These are phyloP conservation scores for Toxicodendron radicans DNA, from an alignment of 345 rosid genomes.

Conservation along the genomic window DNA sequence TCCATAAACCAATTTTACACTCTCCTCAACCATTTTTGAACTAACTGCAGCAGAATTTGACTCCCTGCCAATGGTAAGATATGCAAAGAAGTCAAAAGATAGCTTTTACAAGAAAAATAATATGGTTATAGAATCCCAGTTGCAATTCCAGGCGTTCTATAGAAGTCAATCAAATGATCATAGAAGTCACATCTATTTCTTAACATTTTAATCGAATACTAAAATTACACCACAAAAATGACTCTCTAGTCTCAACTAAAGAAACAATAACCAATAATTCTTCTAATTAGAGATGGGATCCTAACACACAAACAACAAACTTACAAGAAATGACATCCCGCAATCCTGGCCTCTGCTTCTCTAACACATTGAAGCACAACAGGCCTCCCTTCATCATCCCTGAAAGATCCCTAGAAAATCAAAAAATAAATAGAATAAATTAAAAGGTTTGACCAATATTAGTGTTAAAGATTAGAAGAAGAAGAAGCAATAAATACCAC, in stretches of 20 bases:
- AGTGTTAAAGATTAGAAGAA: neutral
- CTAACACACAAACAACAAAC: constrained; percentile 10
- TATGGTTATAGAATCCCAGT: too few species aligned
- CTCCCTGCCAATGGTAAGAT: too few species aligned
- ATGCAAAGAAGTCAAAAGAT: too few species aligned
- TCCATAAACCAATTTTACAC: constrained; percentile 54
- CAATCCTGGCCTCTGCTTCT: constrained; percentile 50
- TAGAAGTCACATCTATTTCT: too few species aligned
- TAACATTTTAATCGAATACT: too few species aligned
- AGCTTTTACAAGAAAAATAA: too few species aligned
- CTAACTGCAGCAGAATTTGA: constrained; percentile 38
- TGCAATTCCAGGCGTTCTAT: too few species aligned
- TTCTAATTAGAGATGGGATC: neutral
- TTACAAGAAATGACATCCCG: constrained; percentile 46
- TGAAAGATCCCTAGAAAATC: constrained; percentile 53
- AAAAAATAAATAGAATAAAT: neutral
- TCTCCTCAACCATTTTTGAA: constrained; percentile 47
- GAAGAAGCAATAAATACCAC: constrained; percentile 31
- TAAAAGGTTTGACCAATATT: neutral
- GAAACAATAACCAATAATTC: neutral
- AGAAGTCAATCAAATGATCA: too few species aligned
- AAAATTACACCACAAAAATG: too few species aligned
- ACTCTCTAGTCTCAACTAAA: too few species aligned
- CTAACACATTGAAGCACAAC: constrained; percentile 54
- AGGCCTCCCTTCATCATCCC: constrained; percentile 63